Conservation (phyloP, 352 stramenopile genomes). For the Saprolegnia parasitica region DNA sequence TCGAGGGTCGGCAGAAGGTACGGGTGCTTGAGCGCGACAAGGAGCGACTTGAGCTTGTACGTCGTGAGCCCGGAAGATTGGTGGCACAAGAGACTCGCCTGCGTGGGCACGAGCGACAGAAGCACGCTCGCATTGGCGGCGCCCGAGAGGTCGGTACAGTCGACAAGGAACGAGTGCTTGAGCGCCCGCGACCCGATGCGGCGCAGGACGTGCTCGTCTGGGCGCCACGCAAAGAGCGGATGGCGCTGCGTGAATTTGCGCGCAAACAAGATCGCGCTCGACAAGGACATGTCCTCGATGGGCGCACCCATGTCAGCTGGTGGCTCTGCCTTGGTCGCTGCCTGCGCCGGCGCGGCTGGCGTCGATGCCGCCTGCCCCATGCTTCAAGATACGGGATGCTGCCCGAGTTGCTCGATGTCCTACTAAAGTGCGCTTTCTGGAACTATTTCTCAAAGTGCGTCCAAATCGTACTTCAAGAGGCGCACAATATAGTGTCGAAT, state of each 20-base stretch:
- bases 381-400: slow-evolving; percentile 4
- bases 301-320: neutral
- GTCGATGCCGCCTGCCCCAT: slow-evolving; percentile 1
- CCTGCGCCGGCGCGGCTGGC: neutral
- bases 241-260: slow-evolving; percentile 66
- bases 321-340: neutral
- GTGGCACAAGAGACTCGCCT: slow-evolving; percentile 57
- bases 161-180: slow-evolving; percentile 69
- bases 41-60: slow-evolving; percentile 69
- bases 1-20: slow-evolving; percentile 67
- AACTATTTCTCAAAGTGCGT: too few species aligned
- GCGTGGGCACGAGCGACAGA: slow-evolving; percentile 49
- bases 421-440: neutral
- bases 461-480: too few species aligned
- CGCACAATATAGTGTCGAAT: too few species aligned
- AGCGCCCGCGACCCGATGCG: slow-evolving; percentile 47
- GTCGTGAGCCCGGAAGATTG: slow-evolving; percentile 31
- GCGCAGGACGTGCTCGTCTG: slow-evolving; percentile 50
- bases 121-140: slow-evolving; percentile 53
- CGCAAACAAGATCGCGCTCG: slow-evolving; percentile 58
- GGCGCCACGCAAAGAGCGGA: slow-evolving; percentile 60
- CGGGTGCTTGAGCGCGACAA: slow-evolving; percentile 74
- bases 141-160: slow-evolving; percentile 60
- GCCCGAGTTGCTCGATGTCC: neutral
- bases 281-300: slow-evolving; percentile 16